Conservation (phyloP, 2,329 filamentous ascomycete species). For the Fusarium poae region DNA sequence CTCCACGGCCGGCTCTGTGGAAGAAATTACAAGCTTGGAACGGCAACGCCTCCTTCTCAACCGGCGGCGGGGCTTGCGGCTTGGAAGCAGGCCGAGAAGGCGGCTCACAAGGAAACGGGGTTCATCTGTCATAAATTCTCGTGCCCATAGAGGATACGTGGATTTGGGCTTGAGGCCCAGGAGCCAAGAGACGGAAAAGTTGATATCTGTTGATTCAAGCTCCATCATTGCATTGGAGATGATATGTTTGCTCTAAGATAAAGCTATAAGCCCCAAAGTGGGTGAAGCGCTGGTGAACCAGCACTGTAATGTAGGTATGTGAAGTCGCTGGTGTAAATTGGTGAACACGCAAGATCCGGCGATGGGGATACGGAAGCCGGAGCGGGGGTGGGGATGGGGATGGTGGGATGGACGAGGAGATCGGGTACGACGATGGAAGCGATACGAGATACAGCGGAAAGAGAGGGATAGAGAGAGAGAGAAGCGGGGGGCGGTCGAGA, state of each 20-base stretch:
- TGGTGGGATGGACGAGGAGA: slow-evolving; percentile 21
- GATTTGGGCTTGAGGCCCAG: slow-evolving; percentile 47
- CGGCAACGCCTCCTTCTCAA: slow-evolving; percentile 42
- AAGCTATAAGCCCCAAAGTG: slow-evolving; percentile 36
- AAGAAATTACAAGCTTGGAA: slow-evolving; percentile 28
- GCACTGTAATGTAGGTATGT: slow-evolving; percentile 25
- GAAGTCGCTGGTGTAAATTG: slow-evolving; percentile 4
- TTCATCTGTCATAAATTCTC: slow-evolving; percentile 46
- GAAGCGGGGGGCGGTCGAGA: not conserved
- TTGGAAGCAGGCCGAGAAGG: slow-evolving; percentile 48
- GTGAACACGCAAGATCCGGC: slow-evolving; percentile 21
- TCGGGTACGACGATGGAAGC: slow-evolving; percentile 16
- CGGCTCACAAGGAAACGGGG: slow-evolving; percentile 50
- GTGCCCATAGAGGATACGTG: slow-evolving; percentile 46
- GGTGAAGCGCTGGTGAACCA: slow-evolving; percentile 27
- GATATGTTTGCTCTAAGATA: slow-evolving; percentile 40
- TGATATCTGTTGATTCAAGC: slow-evolving; percentile 46
- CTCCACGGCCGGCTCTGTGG: slow-evolving; percentile 21
- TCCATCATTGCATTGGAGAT: slow-evolving; percentile 45
- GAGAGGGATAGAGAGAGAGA: not conserved
- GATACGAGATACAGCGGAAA: slow-evolving; percentile 9
- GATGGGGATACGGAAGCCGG: slow-evolving; percentile 37
- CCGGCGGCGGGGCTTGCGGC: slow-evolving; percentile 37
- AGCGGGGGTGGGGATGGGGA: slow-evolving; percentile 36
- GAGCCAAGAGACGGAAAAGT: slow-evolving; percentile 50